phyloP scores from a whole-genome alignment of 306 rosid genomes.

The Lagenaria siceraria region DNA sequence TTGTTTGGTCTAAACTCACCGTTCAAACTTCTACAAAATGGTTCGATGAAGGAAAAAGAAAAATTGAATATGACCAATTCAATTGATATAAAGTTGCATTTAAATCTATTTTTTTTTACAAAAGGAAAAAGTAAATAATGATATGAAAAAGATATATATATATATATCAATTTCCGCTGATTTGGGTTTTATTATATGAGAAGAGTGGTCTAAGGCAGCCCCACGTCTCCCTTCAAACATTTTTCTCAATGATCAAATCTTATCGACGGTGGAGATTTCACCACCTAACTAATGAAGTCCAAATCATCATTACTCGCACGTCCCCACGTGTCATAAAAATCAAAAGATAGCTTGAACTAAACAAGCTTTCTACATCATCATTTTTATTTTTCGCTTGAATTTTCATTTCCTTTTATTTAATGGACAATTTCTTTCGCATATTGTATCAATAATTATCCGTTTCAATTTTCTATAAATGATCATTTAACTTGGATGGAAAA shows the following conservation, averaged over 20 bases:
- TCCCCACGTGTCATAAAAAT: conserved; percentile 6
- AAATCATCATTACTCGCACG: not conserved
- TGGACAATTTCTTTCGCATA: not conserved
- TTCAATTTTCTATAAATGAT: not conserved
- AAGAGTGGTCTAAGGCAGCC: not conserved
- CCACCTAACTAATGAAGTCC: not conserved
- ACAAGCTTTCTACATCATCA: not conserved
- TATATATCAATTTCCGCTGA: not conserved
- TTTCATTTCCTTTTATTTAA: not conserved
- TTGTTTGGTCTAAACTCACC: too few species aligned
- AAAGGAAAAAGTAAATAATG: not conserved
- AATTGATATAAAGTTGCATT: too few species aligned
- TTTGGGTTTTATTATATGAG: not conserved
- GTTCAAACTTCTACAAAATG: too few species aligned
- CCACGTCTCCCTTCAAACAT: not conserved
- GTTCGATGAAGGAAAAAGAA: too few species aligned
- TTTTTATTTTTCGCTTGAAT: not conserved
- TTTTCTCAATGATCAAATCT: not conserved
- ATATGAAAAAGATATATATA: not conserved
- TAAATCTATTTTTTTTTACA: not conserved
- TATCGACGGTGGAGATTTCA: not conserved
- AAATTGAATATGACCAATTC: too few species aligned
- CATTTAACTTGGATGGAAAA: not conserved
- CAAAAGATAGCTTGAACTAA: not conserved
- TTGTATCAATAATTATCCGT: not conserved